phyloP scores from a whole-genome alignment of 1,139 yeast species.

The Hansenula sp. region DNA sequence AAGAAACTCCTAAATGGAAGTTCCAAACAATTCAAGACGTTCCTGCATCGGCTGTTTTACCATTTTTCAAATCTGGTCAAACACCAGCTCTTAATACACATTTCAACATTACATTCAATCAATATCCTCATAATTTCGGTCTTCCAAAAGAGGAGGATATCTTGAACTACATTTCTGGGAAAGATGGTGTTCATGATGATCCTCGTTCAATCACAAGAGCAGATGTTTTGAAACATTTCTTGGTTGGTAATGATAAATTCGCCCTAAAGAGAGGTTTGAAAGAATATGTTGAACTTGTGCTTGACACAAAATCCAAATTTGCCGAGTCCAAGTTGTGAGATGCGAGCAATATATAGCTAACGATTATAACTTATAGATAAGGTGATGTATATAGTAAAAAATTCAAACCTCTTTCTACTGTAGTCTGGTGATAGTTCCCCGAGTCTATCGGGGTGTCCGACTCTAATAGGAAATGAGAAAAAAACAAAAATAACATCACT shows the following conservation, averaged over 20 bases:
- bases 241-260: not conserved
- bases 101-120: slow-evolving; percentile 49
- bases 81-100: slow-evolving; percentile 33
- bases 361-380: not conserved
- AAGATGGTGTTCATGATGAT: slow-evolving; percentile 4
- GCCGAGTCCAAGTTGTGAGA: not conserved
- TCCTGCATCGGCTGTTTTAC: slow-evolving; percentile 23
- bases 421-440: too few species aligned
- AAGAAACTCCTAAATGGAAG: slow-evolving; percentile 43
- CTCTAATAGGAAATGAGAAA: too few species aligned
- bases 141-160: slow-evolving; percentile 51
- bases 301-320: not conserved
- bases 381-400: not conserved
- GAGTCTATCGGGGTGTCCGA: too few species aligned
- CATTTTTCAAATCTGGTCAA: slow-evolving; percentile 22
- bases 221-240: slow-evolving; percentile 15
- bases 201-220: slow-evolving; percentile 7
- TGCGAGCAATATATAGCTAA: not conserved
- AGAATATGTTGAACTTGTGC: not conserved
- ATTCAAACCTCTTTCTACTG: not conserved
- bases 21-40: slow-evolving; percentile 33
- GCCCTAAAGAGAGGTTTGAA: not conserved
- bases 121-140: slow-evolving; percentile 77
- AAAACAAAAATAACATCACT: too few species aligned
- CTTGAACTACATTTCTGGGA: slow-evolving; percentile 12